phyloP scores from a whole-genome alignment of 2,329 filamentous ascomycete species.

The Neoscytalidium dimidiatum region DNA sequence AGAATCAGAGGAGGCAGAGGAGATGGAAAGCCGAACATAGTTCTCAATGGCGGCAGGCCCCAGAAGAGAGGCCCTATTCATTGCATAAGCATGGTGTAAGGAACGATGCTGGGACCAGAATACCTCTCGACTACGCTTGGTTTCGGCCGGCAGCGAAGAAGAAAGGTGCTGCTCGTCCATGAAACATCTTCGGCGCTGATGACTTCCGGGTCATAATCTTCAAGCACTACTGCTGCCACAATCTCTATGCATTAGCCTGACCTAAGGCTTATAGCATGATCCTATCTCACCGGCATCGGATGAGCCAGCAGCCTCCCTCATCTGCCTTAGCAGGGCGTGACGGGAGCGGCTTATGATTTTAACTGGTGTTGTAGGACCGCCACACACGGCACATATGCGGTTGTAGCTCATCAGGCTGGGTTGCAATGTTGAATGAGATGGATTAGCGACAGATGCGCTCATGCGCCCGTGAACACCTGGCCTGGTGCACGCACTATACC shows the following conservation, averaged over 20 bases:
- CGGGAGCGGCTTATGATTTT: background rate
- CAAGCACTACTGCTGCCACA: no score
- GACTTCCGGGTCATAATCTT: slow-evolving; percentile 26
- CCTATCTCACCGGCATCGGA: background rate
- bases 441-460: background rate
- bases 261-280: no score
- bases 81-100: background rate
- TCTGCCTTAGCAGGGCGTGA: background rate
- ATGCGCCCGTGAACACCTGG: background rate
- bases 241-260: no score
- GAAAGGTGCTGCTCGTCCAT: slow-evolving; percentile 23
- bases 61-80: slow-evolving; percentile 23
- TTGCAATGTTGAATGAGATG: background rate
- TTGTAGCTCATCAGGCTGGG: background rate
- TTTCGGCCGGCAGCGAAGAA: slow-evolving; percentile 24
- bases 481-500: background rate
- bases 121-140: slow-evolving; percentile 16
- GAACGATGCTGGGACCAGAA: background rate
- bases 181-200: slow-evolving; percentile 20
- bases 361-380: background rate
- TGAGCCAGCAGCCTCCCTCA: background rate
- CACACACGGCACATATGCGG: background rate
- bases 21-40: slow-evolving; percentile 1
- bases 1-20: background rate
- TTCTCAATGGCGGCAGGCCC: slow-evolving; percentile 22